A percentile compares a stretch with the other conserved stretches of the same genome.
Conservation (phyloP, 1,284 basidiomycete genomes). For the Taiwanofungus camphoratus region DNA sequence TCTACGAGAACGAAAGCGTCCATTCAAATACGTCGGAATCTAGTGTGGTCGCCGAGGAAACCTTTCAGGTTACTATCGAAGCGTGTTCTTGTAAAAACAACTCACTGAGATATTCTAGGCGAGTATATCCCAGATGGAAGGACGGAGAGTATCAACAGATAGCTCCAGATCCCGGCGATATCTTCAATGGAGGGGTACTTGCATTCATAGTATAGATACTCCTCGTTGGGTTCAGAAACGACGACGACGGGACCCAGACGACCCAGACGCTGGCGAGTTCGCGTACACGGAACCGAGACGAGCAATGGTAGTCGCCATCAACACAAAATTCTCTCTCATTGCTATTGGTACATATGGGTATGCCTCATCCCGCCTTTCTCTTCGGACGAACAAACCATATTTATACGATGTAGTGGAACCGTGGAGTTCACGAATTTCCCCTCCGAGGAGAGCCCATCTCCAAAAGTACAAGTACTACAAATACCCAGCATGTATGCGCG, state of each 20-base stretch:
- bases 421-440: slow-evolving; percentile 62
- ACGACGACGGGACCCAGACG: slow-evolving; percentile 44
- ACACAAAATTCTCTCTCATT: slow-evolving; percentile 79
- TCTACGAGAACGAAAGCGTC: slow-evolving; percentile 29
- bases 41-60: slow-evolving; percentile 15
- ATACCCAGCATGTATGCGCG: slow-evolving; percentile 53
- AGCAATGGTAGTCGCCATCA: slow-evolving; percentile 66
- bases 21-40: slow-evolving; percentile 12
- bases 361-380: slow-evolving; percentile 19
- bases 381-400: not conserved
- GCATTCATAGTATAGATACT: slow-evolving; percentile 60
- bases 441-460: slow-evolving; percentile 46
- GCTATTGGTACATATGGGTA: slow-evolving; percentile 78
- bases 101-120: not conserved
- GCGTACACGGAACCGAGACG: slow-evolving; percentile 60
- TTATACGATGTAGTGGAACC: slow-evolving; percentile 39
- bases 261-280: slow-evolving; percentile 28
- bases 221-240: slow-evolving; percentile 75
- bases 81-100: not conserved
- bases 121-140: slow-evolving; percentile 6
- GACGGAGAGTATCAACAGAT: slow-evolving; percentile 15
- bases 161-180: slow-evolving; percentile 13
- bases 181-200: slow-evolving; percentile 55
- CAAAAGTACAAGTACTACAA: slow-evolving; percentile 49
- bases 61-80: slow-evolving; percentile 5